Evolutionary conservation across 495 filamentous ascomycete genomes (phyloP).

Genomic region (Astrothelium macrocarpum): DNA sequence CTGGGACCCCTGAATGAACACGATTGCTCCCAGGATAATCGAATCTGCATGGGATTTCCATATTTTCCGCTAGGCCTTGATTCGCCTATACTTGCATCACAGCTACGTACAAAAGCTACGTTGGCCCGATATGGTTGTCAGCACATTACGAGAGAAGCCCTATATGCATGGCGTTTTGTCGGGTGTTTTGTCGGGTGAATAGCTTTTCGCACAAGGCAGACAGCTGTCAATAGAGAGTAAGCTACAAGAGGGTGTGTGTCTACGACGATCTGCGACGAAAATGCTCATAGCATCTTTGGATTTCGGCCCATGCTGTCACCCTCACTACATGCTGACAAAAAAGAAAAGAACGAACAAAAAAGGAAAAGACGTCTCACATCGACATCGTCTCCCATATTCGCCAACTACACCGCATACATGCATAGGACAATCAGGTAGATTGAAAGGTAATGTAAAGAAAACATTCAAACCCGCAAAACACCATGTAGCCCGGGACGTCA

Average conservation of each 20-base stretch:
- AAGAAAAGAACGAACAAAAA: background rate
- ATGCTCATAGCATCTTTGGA: background rate
- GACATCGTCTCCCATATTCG: background rate
- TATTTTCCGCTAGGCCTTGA: background rate
- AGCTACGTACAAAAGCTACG: background rate
- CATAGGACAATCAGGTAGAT: background rate
- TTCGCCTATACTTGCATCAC: background rate
- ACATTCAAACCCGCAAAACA: background rate
- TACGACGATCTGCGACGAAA: background rate
- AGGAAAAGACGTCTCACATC: background rate
- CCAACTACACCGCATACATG: background rate
- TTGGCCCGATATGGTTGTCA: background rate
- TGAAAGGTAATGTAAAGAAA: background rate
- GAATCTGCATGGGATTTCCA: background rate
- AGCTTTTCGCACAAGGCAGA: background rate
- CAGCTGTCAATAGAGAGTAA: too few relatives aligned
- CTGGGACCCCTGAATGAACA: background rate
- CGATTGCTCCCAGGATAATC: background rate
- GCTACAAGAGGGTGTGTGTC: too few relatives aligned
- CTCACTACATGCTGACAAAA: background rate
- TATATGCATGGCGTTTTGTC: background rate
- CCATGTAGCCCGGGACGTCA: background rate
- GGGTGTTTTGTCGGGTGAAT: background rate
- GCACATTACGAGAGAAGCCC: background rate
- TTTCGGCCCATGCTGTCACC: background rate